Conservation (phyloP, 441 rosid genomes). For the Corymbia citriodora region DNA sequence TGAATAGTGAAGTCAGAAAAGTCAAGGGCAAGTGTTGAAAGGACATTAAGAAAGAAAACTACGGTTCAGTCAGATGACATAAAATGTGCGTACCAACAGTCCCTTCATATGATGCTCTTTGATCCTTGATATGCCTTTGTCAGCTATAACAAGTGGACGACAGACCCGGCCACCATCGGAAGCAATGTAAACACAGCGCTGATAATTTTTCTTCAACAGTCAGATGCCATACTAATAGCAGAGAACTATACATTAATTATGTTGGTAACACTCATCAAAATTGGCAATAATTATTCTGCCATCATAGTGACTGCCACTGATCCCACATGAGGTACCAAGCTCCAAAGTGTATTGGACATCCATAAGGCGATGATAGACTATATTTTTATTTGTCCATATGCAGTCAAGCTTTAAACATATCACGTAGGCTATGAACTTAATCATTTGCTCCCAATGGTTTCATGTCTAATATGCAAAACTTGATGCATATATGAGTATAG, state of each 20-base stretch:
- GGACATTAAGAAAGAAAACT: background rate
- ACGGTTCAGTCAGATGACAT: background rate
- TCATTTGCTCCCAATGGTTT: background rate
- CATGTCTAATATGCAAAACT: background rate
- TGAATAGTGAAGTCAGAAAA: conserved; percentile 17
- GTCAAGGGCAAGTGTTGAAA: conserved; percentile 10
- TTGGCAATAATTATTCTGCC: background rate
- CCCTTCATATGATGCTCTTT: conserved; percentile 94
- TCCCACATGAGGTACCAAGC: background rate
- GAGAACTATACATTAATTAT: background rate
- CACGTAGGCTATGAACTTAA: background rate
- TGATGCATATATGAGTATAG: background rate
- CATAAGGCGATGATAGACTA: background rate
- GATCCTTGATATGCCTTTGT: conserved; percentile 88
- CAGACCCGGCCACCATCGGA: conserved; percentile 99
- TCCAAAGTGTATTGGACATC: background rate
- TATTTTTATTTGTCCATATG: background rate
- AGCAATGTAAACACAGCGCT: conserved; percentile 91
- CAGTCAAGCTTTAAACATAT: background rate
- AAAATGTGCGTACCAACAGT: conserved; percentile 52
- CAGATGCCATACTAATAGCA: background rate
- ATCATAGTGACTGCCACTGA: background rate
- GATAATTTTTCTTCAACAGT: conserved; percentile 3
- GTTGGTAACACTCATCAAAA: background rate
- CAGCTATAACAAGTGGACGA: conserved; percentile 98